Evolutionary conservation across 2,329 filamentous ascomycete genomes (phyloP).

Genomic region (Bipolaris zeicola): DNA sequence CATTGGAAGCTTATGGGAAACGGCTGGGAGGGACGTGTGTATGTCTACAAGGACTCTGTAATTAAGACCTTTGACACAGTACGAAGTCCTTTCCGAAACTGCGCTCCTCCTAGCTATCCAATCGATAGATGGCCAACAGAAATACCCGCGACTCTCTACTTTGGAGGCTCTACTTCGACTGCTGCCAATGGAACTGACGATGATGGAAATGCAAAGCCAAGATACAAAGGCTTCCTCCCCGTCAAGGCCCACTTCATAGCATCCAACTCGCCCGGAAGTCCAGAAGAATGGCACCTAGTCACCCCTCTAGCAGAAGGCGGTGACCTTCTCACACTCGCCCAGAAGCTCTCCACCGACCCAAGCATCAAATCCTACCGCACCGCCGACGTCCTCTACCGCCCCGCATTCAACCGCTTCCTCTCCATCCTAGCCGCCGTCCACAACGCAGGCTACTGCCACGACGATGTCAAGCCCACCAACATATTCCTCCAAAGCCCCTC

Average conservation of each 20-base stretch:
- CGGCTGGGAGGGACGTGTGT: conserved; percentile 35
- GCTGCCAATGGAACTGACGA: background rate
- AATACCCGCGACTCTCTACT: conserved; percentile 32
- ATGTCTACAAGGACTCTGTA: conserved; percentile 24
- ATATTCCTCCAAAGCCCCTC: conserved; percentile 33
- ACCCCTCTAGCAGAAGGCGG: conserved; percentile 26
- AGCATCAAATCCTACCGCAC: conserved; percentile 8
- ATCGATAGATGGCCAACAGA: conserved; percentile 33
- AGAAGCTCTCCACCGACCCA: conserved; percentile 1
- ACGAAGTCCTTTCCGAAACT: conserved; percentile 35
- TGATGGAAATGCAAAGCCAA: background rate
- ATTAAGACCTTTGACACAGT: conserved; percentile 37
- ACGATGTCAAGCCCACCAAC: conserved; percentile 47
- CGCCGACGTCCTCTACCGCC: conserved; percentile 37
- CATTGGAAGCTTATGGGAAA: conserved; percentile 28
- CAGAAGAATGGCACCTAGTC: conserved; percentile 28
- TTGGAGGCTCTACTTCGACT: conserved; percentile 15
- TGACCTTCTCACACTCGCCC: conserved; percentile 18
- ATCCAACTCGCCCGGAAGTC: conserved; percentile 8
- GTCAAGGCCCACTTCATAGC: conserved; percentile 26
- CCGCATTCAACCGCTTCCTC: conserved; percentile 37
- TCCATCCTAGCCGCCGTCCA: conserved; percentile 33
- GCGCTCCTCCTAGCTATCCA: conserved; percentile 14
- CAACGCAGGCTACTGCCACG: conserved; percentile 42
- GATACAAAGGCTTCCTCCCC: conserved; percentile 21